Percentiles rank a stretch among this genome's conserved stretches.
phyloP scores from a whole-genome alignment of 169 alveolate species.

The Eimeria acervulina region DNA sequence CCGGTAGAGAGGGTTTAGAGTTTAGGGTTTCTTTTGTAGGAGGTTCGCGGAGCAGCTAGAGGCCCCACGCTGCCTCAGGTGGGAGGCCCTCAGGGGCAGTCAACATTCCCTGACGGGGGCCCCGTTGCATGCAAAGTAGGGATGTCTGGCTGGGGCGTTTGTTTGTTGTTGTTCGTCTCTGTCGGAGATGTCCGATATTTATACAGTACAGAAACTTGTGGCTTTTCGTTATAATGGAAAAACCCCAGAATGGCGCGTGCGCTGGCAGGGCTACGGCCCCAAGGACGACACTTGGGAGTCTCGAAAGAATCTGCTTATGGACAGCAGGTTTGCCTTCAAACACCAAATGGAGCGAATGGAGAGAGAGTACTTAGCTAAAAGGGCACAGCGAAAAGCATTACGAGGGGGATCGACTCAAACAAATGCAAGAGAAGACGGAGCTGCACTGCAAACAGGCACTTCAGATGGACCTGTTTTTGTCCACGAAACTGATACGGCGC shows the following conservation, averaged over 20 bases:
- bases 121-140: neutral
- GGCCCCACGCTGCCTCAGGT: no score
- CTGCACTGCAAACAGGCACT: neutral
- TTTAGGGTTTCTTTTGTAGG: neutral
- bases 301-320: slow-evolving; percentile 45
- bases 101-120: neutral
- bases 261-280: slow-evolving; percentile 76
- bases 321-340: slow-evolving; percentile 47
- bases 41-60: neutral
- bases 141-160: neutral
- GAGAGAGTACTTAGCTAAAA: neutral
- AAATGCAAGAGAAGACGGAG: neutral
- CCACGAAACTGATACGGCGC: neutral
- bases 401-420: neutral
- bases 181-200: slow-evolving; percentile 30
- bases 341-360: slow-evolving; percentile 49
- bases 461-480: neutral
- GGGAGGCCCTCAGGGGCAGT: neutral
- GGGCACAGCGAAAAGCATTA: neutral
- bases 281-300: slow-evolving; percentile 70
- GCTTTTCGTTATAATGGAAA: slow-evolving; percentile 47
- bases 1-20: no score
- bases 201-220: slow-evolving; percentile 46
- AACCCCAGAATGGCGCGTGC: slow-evolving; percentile 72
- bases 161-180: neutral